Evolutionary conservation across 2,329 filamentous ascomycete genomes (phyloP).

Genomic region (Drechmeria coniospora): DNA sequence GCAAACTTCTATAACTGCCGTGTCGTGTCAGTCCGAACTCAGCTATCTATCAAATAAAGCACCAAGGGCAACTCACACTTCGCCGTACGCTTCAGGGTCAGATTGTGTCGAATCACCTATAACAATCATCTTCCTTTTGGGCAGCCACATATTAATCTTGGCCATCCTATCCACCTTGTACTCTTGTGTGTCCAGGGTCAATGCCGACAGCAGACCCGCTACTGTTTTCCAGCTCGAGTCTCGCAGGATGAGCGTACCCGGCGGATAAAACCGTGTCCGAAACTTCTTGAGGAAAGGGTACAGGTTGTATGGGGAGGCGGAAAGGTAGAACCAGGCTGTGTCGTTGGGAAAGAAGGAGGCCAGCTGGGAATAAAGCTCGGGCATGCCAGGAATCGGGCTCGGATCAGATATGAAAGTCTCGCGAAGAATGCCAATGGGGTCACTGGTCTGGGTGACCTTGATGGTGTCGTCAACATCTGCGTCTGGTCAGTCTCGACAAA

Average conservation of each 20-base stretch:
- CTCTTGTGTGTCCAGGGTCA: conserved; percentile 66
- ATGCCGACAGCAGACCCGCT: conserved; percentile 58
- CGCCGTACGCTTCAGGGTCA: conserved; percentile 80
- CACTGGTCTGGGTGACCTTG: conserved; percentile 73
- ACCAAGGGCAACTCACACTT: conserved; percentile 38
- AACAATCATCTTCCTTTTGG: conserved; percentile 61
- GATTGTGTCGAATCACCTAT: conserved; percentile 86
- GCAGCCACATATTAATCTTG: conserved; percentile 67
- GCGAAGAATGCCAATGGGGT: conserved; percentile 63
- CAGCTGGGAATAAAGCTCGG: conserved; percentile 61
- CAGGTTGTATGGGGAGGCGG: conserved; percentile 85
- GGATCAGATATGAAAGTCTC: conserved; percentile 72
- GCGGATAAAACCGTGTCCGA: conserved; percentile 52
- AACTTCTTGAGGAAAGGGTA: conserved; percentile 77
- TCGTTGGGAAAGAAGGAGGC: conserved; percentile 33
- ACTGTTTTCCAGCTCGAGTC: conserved; percentile 80
- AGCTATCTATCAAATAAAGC: background rate
- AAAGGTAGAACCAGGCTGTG: conserved; percentile 83
- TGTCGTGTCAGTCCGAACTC: conserved; percentile 4
- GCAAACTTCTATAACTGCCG: conserved; percentile 42
- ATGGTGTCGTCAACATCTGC: conserved; percentile 88
- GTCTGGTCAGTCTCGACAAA: background rate
- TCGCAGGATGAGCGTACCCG: conserved; percentile 68
- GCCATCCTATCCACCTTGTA: conserved; percentile 75
- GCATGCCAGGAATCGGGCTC: conserved; percentile 62